These are phyloP conservation scores for Tolypocladium paradoxum DNA, from an alignment of 2,329 filamentous ascomycete species.

Conservation along the genomic window DNA sequence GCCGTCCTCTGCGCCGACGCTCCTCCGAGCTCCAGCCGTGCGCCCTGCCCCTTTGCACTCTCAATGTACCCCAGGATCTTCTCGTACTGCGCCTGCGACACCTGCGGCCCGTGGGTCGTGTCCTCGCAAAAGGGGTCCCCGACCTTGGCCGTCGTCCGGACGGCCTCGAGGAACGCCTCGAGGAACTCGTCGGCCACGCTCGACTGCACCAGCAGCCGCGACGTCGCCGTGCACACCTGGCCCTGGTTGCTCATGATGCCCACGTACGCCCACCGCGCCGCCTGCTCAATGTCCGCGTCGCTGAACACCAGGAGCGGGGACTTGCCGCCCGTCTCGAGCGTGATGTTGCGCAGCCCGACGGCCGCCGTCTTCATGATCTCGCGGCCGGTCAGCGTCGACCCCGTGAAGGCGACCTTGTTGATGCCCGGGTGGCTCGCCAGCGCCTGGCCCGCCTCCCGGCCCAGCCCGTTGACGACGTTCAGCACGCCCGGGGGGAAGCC, in stretches of 20 bases:
- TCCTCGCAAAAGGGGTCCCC: conserved; percentile 60
- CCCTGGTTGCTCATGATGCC: conserved; percentile 51
- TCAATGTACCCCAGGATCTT: conserved; percentile 61
- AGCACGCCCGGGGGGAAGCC: conserved; percentile 71
- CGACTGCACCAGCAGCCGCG: conserved; percentile 54
- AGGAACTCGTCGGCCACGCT: conserved; percentile 53
- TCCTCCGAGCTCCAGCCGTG: conserved; percentile 54
- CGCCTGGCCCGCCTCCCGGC: conserved; percentile 55
- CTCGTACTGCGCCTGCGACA: conserved; percentile 61
- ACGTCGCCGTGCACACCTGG: conserved; percentile 56
- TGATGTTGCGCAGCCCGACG: conserved; percentile 55
- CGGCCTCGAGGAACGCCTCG: conserved; percentile 45
- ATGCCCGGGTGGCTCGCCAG: conserved; percentile 57
- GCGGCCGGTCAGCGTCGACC: conserved; percentile 60
- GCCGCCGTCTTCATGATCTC: conserved; percentile 68
- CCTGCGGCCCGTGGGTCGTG: conserved; percentile 66
- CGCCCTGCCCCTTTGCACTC: conserved; percentile 58
- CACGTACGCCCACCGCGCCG: conserved; percentile 46
- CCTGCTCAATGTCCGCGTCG: conserved; percentile 56
- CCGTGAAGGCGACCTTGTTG: conserved; percentile 72
- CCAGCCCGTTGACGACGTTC: conserved; percentile 65
- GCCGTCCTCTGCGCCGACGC: conserved; percentile 28
- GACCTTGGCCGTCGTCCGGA: conserved; percentile 49
- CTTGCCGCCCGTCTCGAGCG: conserved; percentile 58
- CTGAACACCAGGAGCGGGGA: conserved; percentile 53